Evolutionary conservation across 805 yeast species (phyloP), one percentile per base, ranked within the genome.

Genomic region (Teunomyces gatunensis): DNA sequence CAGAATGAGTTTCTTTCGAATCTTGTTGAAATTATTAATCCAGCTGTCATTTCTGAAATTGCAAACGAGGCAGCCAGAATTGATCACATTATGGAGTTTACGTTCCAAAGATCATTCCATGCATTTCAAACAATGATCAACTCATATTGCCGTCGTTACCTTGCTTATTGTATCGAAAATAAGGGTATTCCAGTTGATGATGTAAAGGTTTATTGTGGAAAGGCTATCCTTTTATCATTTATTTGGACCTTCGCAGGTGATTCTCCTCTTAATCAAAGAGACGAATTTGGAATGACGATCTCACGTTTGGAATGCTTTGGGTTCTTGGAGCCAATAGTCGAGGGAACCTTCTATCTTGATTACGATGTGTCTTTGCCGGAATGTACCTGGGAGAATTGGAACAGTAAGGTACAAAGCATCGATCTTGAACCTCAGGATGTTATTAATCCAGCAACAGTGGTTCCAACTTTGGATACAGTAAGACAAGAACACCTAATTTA

Each of bases 381-480:
- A 2, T 73, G 75, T 7, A 66, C 67, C 0, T 80, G 87, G 84
- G 54, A 52, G 2, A 52, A 68, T 2, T 73, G 79, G 74, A 49
- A 57, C 4, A 44, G 58, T 0, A 52, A 55, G 6, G 79, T 85
- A 0, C 76, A 77, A 0, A 48, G 52, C 0, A 53, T 65, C 1
- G 75, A 75, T 5, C 59, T 86, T 3, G 87, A 84, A 39, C 77
- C 85, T 0, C 80, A 81, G 20, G 77, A 83, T 39, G 78, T 89
- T 1, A 59, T 74, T 6, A 70, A 76, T 37, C 82, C 96, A 0
- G 84, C 81, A 53, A 61, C 81, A 0, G 80, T 92, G 1, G 77
- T 92, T 7, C 87, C 95, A 0, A 92, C 98, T 0, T 58, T 79
- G 0, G 97, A 90, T 54, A 90, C 97, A 0, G 60, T 75, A 1